phyloP scores from a whole-genome alignment of 2,329 filamentous ascomycete species.

The Pezicula radicicola region DNA sequence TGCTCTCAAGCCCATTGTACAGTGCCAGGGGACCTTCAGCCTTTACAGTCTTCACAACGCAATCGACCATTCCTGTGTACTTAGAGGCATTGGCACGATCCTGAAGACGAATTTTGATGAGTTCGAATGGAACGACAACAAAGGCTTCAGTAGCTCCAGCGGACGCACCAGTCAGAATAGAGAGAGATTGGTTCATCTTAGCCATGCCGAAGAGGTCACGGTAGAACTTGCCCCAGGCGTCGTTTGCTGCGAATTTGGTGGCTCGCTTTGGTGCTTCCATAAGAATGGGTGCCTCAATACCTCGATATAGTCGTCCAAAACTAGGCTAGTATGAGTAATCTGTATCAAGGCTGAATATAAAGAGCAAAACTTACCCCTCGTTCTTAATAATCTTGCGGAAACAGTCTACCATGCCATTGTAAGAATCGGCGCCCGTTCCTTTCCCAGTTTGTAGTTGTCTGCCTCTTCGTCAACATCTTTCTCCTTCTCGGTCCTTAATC shows the following conservation, averaged over 20 bases:
- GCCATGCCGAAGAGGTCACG: conserved; percentile 77
- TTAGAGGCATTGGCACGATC: conserved; percentile 90
- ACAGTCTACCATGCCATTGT: conserved; percentile 98
- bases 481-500: not conserved
- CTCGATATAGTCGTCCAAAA: conserved; percentile 87
- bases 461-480: conserved; percentile 14
- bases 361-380: conserved; percentile 68
- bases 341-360: conserved; percentile 2
- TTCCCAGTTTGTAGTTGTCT: conserved; percentile 85
- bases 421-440: conserved; percentile 72
- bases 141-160: conserved; percentile 95
- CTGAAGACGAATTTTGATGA: conserved; percentile 97
- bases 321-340: conserved; percentile 39
- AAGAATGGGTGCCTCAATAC: conserved; percentile 91
- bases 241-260: conserved; percentile 98
- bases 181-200: conserved; percentile 90
- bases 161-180: conserved; percentile 88
- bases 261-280: conserved; percentile 98
- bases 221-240: conserved; percentile 96
- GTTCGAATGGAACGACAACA: conserved; percentile 96
- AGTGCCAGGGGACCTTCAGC: conserved; percentile 82
- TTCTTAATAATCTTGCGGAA: conserved; percentile 95
- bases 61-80: conserved; percentile 80
- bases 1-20: conserved; percentile 96
- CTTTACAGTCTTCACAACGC: conserved; percentile 76